Evolutionary conservation across 1,284 basidiomycete species (phyloP).

Genomic region (Bondarzewia mesenterica): DNA sequence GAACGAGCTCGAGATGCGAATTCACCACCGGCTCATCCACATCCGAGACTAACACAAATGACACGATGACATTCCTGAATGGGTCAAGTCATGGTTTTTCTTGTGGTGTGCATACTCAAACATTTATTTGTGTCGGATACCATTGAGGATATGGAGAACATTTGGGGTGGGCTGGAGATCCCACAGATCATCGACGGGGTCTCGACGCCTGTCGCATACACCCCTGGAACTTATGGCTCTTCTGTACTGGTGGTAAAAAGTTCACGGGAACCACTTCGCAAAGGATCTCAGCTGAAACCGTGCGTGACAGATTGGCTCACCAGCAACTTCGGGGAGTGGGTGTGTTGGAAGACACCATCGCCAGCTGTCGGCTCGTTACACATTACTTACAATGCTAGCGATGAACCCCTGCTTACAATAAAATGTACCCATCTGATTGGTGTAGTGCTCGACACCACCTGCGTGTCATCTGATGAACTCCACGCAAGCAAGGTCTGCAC

Average conservation of each 20-base stretch:
- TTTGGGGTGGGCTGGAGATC: conserved; percentile 53
- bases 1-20: no score
- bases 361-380: no score
- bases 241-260: no score
- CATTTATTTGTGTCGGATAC: conserved; percentile 63
- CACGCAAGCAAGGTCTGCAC: no score
- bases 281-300: conserved; percentile 14
- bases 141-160: conserved; percentile 68
- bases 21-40: conserved; percentile 80
- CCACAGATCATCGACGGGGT: conserved; percentile 77
- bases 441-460: no score
- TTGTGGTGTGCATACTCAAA: conserved; percentile 70
- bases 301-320: conserved; percentile 32
- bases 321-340: conserved; percentile 28
- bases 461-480: no score
- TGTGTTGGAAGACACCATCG: no score
- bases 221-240: no score
- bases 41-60: conserved; percentile 79
- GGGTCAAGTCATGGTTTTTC: conserved; percentile 62
- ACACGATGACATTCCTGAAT: conserved; percentile 72
- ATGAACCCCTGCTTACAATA: no score
- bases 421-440: no score
- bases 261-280: conserved; percentile 2
- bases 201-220: conserved; percentile 21
- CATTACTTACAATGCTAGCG: no score